Evolutionary conservation across 2,329 filamentous ascomycete genomes (phyloP), one percentile per base, ranked within the genome.

Genomic region (Meredithiella fracta): DNA sequence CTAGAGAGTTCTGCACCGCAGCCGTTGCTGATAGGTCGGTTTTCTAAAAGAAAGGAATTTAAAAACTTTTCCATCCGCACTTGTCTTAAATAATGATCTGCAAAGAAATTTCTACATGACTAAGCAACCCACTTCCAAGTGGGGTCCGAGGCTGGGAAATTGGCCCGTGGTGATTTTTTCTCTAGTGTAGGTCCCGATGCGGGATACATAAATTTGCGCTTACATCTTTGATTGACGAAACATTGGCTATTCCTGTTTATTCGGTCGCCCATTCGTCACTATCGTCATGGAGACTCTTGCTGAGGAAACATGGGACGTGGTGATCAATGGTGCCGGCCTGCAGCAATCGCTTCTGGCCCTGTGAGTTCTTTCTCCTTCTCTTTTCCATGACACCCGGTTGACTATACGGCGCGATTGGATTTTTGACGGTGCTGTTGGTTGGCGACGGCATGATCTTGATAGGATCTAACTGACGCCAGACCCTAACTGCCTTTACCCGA

Each of bases 281-380:
- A 8, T 51, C 61, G 69, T 61, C 62, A 89, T 90, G 85, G 85
- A 90, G 70, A 80, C 80, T 61, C 72, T 90, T 62, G 75, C 76
- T 67, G 83, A 87, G 59, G 84, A 83, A 63, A 72, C 76, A 60
- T 91, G 85, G 85, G 85, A 91, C 73, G 80, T 85, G 64, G 75
- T 87, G 63, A 86, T 91, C 68, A 80, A 79, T 65, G 85, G 86
- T 65, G 90, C 86, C 62, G 85, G 85, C 63, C 72, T 90, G 65
- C 77, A 83, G 66, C 83, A 90, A 72, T 88, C 85, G 61, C 77
- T 91, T 63, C 76, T 91, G 66, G 85, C 85, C 67, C 73, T 89
- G 85, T 90, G 73, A 77, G 77, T 65, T 65, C 63, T 52, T 50
- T 34, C 38, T 49, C 51, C 49, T 63, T 59, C 58, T 59, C 59